phyloP scores from a whole-genome alignment of 164 flowering plant genomes.

The Macadamia tetraphylla region DNA sequence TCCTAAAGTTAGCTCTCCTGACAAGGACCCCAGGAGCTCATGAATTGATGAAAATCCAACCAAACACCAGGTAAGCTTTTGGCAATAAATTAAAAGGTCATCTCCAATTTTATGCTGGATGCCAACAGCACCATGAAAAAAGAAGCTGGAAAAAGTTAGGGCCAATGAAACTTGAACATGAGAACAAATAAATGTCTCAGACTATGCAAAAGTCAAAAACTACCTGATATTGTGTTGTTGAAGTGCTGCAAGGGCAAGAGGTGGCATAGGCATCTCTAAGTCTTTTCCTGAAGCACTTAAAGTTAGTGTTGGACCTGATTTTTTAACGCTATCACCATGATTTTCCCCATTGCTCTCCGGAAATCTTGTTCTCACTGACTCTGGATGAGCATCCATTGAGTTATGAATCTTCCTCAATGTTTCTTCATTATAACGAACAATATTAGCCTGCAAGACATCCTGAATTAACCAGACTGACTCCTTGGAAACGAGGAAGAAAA shows the following conservation, averaged over 20 bases:
- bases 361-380: constrained; percentile 33
- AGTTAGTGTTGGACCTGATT: constrained; percentile 25
- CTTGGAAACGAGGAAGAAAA: neutral
- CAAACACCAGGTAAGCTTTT: too few species aligned
- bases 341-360: constrained; percentile 19
- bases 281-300: constrained; percentile 42
- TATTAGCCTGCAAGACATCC: constrained; percentile 59
- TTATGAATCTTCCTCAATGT: constrained; percentile 48
- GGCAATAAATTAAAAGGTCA: too few species aligned
- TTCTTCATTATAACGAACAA: constrained; percentile 73
- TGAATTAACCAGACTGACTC: constrained; percentile 1
- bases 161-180: too few species aligned
- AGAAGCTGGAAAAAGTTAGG: too few species aligned
- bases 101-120: too few species aligned
- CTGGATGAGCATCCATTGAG: constrained; percentile 28
- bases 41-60: too few species aligned
- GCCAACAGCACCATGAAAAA: neutral
- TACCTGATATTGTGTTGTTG: constrained; percentile 55
- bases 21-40: too few species aligned
- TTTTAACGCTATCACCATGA: constrained; percentile 20
- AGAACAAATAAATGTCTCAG: neutral
- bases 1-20: too few species aligned
- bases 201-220: constrained; percentile 4
- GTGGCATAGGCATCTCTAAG: constrained; percentile 86
- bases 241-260: constrained; percentile 71